phyloP scores from a whole-genome alignment of 106 monocot species.

The Dendrobium nobile region DNA sequence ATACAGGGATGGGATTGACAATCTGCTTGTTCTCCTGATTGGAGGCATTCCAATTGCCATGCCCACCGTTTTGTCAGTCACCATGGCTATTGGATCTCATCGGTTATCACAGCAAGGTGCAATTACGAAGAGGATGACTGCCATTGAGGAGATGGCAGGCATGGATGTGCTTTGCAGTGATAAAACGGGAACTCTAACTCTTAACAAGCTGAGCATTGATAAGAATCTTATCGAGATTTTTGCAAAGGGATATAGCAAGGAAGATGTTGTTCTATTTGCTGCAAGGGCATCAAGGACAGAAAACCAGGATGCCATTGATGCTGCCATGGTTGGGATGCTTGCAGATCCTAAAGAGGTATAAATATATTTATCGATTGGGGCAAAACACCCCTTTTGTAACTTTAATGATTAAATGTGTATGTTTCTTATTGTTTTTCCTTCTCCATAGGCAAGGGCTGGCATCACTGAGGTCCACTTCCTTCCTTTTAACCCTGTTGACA shows the following conservation, averaged over 20 bases:
- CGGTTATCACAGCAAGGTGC: slow-evolving; percentile 87
- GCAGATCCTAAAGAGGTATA: slow-evolving; percentile 73
- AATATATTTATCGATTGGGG: neutral
- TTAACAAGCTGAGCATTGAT: slow-evolving; percentile 94
- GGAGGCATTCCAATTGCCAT: slow-evolving; percentile 79
- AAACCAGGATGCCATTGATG: slow-evolving; percentile 85
- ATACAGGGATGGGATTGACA: slow-evolving; percentile 64
- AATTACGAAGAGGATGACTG: slow-evolving; percentile 98
- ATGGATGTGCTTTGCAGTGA: slow-evolving; percentile 99
- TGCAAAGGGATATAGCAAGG: slow-evolving; percentile 54
- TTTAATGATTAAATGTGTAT: neutral
- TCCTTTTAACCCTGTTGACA: slow-evolving; percentile 73
- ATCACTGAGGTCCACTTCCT: slow-evolving; percentile 71
- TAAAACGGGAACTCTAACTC: slow-evolving; percentile 86
- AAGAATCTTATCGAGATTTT: slow-evolving; percentile 74
- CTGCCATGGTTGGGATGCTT: slow-evolving; percentile 86
- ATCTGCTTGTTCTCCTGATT: slow-evolving; percentile 63
- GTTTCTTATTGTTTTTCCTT: neutral
- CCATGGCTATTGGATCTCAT: slow-evolving; percentile 88
- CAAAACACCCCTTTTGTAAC: neutral
- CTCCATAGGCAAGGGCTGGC: slow-evolving; percentile 58
- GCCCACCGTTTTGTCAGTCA: slow-evolving; percentile 77
- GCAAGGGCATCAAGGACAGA: slow-evolving; percentile 76
- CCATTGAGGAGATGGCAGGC: slow-evolving; percentile 98
- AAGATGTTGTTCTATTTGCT: slow-evolving; percentile 56